These are phyloP conservation scores for Pyrenochaeta sp. DNA, from an alignment of 2,329 filamentous ascomycete species.

Conservation along the genomic window DNA sequence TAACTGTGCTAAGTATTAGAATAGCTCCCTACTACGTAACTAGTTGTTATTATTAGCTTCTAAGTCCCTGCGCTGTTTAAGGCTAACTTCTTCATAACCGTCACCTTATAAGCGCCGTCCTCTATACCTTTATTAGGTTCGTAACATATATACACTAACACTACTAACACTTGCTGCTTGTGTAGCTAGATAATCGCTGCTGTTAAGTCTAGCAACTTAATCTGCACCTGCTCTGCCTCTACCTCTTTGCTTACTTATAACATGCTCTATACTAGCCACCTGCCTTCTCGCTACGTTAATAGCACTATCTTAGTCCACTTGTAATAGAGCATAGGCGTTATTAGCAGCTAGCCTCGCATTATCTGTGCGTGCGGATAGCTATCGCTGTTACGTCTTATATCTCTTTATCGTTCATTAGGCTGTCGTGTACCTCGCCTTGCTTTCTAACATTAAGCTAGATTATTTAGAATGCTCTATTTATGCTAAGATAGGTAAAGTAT, in stretches of 20 bases:
- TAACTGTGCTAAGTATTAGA: no score
- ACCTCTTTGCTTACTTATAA: conserved; percentile 8
- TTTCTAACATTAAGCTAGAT: conserved; percentile 14
- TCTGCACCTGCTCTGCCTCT: conserved; percentile 8
- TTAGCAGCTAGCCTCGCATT: conserved; percentile 11
- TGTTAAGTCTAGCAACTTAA: conserved; percentile 9
- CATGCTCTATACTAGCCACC: conserved; percentile 10
- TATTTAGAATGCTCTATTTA: conserved; percentile 4
- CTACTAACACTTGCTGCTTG: conserved; percentile 9
- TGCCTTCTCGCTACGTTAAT: conserved; percentile 8
- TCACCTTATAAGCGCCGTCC: no score
- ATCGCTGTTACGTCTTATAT: conserved; percentile 9
- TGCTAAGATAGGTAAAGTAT: conserved; percentile 5
- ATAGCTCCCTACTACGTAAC: no score
- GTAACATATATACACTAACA: conserved; percentile 12
- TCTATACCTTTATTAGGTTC: no score
- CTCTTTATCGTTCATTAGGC: conserved; percentile 14
- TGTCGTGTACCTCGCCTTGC: no score
- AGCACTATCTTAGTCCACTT: conserved; percentile 11
- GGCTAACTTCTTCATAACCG: no score
- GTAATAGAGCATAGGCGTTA: conserved; percentile 8
- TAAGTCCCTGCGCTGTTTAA: no score
- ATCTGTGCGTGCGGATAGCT: conserved; percentile 8
- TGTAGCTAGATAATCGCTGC: conserved; percentile 9
- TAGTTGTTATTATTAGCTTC: no score